Percentiles rank a stretch among this genome's conserved stretches.
These are phyloP conservation scores for Aegilops sharonensis DNA, from an alignment of 176 grass and related monocot species.

Conservation along the genomic window DNA sequence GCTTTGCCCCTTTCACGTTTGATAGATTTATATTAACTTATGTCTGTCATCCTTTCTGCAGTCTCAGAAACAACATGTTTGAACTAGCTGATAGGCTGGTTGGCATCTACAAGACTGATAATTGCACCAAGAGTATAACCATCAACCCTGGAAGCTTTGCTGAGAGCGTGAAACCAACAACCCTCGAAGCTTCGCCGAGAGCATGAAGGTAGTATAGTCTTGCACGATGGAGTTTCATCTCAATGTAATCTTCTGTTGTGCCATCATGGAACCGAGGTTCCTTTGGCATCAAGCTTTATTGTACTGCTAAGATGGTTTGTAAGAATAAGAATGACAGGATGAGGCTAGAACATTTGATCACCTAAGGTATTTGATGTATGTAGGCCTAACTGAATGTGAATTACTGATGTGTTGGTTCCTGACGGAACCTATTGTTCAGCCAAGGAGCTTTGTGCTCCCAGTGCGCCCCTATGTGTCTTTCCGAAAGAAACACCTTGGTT, in stretches of 20 bases:
- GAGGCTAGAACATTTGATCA: neutral
- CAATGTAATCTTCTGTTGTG: slow-evolving; percentile 28
- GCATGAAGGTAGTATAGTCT: slow-evolving; percentile 43
- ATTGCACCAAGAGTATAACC: slow-evolving; percentile 95
- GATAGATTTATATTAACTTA: neutral
- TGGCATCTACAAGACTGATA: slow-evolving; percentile 98
- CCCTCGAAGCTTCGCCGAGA: slow-evolving; percentile 62
- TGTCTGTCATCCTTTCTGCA: slow-evolving; percentile 35
- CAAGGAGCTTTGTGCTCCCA: neutral
- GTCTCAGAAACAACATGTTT: slow-evolving; percentile 97
- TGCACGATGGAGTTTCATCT: neutral
- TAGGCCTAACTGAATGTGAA: neutral
- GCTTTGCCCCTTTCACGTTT: neutral
- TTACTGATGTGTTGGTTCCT: neutral
- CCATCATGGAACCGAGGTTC: slow-evolving; percentile 51
- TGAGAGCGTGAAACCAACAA: slow-evolving; percentile 51
- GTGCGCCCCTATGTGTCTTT: neutral
- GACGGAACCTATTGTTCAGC: neutral
- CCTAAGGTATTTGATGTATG: neutral
- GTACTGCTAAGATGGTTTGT: neutral
- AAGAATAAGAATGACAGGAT: neutral
- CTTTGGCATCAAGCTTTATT: neutral
- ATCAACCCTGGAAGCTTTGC: slow-evolving; percentile 81
- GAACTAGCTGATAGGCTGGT: slow-evolving; percentile 88
- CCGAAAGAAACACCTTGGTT: neutral